Evolutionary conservation across 495 filamentous ascomycete genomes (phyloP), one percentile per base, ranked within the genome.

Genomic region (Penicillium roqueforti): DNA sequence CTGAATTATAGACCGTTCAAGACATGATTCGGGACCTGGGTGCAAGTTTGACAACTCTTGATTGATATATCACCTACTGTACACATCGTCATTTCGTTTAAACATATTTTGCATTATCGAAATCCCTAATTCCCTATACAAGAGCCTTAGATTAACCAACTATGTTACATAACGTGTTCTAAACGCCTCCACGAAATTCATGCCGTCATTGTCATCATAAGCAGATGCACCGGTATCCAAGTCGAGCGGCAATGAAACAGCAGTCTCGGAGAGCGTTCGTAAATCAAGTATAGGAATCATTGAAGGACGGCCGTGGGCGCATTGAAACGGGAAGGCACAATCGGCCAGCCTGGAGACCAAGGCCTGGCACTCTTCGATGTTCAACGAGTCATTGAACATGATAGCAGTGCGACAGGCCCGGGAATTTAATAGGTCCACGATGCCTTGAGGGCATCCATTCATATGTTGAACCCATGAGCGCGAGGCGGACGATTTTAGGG

Each of bases 341-440:
- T 61, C 61, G 8, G 83, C 78, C 29, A 98, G 72, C 37, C 76
- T 77, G 11, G 57, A 37, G 9, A 97, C 70, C 16, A 98, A 66
- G 13, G 63, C 67, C 41, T 75, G 60, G 63, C 91, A 96, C 62
- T 96, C 82, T 7, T 79, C 76, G 1, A 73, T 50, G 1, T 74
- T 78, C 40, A 97, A 65, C 9, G 67, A 68, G 61, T 98, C 93
- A 59, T 97, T 97, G 73, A 98, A 98, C 93, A 98, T 98, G 68
- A 97, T 88, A 6, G 93, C 90, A 37, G 82, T 91, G 32, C 93
- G 77, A 68, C 93, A 98, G 8, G 93, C 88, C 36, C 91, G 82
- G 5, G 90, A 95, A 59, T 96, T 92, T 22, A 97, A 74, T 71
- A 97, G 73, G 47, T 97, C 91, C 36, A 95, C 47, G n/a, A 97